Conservation (phyloP, 2,329 filamentous ascomycete genomes). For the Cladosporium colombiae region DNA sequence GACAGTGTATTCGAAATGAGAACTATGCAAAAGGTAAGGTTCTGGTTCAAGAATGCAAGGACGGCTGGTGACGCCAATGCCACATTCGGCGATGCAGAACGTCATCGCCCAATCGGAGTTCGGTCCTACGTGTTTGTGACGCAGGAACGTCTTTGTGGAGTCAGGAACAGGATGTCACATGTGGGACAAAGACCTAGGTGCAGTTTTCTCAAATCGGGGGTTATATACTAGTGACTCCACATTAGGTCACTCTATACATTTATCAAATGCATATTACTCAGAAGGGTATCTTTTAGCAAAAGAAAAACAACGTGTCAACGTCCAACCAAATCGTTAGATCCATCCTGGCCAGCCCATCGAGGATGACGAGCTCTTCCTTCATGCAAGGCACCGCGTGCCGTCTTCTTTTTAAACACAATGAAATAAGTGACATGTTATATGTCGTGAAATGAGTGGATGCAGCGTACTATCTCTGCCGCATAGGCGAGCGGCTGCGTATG, state of each 20-base stretch:
- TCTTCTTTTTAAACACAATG: neutral
- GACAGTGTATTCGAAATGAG: neutral
- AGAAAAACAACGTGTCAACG: neutral
- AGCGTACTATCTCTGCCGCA: neutral
- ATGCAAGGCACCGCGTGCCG: neutral
- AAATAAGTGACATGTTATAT: neutral
- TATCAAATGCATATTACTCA: slow-evolving; percentile 1
- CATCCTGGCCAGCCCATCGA: neutral
- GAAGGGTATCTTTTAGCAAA: slow-evolving; percentile 10
- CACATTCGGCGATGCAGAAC: neutral
- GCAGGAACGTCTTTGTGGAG: neutral
- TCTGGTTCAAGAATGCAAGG: neutral
- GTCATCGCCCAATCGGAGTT: slow-evolving; percentile 6
- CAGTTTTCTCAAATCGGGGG: neutral
- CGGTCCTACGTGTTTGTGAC: neutral
- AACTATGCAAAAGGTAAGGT: neutral
- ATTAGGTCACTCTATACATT: neutral
- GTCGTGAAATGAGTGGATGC: neutral
- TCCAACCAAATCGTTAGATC: slow-evolving; percentile 7
- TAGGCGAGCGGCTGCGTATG: slow-evolving; percentile 8
- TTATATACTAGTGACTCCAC: neutral
- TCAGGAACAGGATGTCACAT: slow-evolving; percentile 3
- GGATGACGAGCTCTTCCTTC: neutral
- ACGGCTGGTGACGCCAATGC: slow-evolving; percentile 4
- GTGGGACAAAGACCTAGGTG: neutral